Base-by-base conservation (phyloP, 2,329 filamentous ascomycete species). In the Colletotrichum lindemuthianum region DNA sequence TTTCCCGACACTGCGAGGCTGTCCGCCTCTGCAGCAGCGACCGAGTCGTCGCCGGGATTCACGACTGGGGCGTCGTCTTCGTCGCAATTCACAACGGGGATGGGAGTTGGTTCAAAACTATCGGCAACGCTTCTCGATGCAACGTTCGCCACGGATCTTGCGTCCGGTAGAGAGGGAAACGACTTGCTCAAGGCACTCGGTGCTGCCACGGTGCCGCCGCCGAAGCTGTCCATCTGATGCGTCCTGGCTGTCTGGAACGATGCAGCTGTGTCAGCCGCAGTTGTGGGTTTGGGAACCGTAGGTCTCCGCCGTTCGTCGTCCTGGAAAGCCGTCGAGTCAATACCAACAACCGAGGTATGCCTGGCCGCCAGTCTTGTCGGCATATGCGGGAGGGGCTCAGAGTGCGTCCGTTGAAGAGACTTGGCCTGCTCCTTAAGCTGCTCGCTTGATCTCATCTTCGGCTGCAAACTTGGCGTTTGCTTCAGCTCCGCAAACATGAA, bases 401-500 rank as follows among this genome's bases (percentile, higher is more conserved):
- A 64, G 6, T 44, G 47, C 34, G 54, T 68, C 52, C 63, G 59
- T 48, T 63, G 54, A 65, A 69, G 49, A 13, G 37, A 45, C 34
- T 55, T 65, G 12, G 63, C 55, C 1, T 51, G 24, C 11, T 56
- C 53, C 39, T 45, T 54, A 2, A 39, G 41, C 13, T 50, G 36
- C 15, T 63, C 65, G 8, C 32, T 59, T 8, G 47, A 10, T 44
- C 53, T 64, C 7, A 57, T 44, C 7, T 51, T 66, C 37, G 66
- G 54, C 24, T 53, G 37, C 13, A 68, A 39, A 10, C n/a, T 15
- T 2, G 44, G 36, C 5, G 48, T 41, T 52, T 67, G 66, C 6
- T 44, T 77, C 34, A 86, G 71, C 65, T 84, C 80, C 0, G 81
- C 75, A 59, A 84, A 86, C 60, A 86, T 71, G 55, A 78, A 86